Conservation (phyloP, 352 stramenopile genomes). For the Globisporangium emineosum region DNA sequence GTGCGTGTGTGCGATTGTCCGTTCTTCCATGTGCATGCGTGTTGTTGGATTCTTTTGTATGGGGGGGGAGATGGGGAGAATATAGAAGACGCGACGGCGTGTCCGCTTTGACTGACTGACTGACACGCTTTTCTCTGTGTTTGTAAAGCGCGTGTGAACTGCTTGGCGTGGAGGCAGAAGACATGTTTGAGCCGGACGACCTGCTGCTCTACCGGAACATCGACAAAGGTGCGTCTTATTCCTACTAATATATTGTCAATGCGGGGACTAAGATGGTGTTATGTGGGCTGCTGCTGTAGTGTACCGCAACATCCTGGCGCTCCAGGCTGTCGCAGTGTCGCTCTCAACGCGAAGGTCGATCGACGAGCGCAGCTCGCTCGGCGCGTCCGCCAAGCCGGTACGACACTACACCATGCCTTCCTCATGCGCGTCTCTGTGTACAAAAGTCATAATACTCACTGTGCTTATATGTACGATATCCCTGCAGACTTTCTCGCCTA, state of each 20-base stretch:
- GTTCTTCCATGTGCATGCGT: not conserved
- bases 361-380: slow-evolving; percentile 70
- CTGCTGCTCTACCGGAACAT: slow-evolving; percentile 55
- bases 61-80: not conserved
- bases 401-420: not conserved
- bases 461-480: too few species aligned
- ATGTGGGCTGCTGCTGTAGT: slow-evolving; percentile 36
- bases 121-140: not conserved
- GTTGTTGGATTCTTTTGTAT: not conserved
- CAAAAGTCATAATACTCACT: not conserved
- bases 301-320: slow-evolving; percentile 72
- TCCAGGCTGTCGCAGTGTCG: slow-evolving; percentile 70
- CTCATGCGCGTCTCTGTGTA: too few species aligned
- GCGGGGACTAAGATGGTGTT: not conserved
- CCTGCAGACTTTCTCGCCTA: slow-evolving; percentile 36
- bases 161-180: slow-evolving; percentile 51
- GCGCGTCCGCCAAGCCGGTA: slow-evolving; percentile 20
- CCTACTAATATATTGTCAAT: too few species aligned
- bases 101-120: slow-evolving; percentile 7
- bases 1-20: not conserved
- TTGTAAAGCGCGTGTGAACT: slow-evolving; percentile 54
- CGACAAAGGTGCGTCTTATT: slow-evolving; percentile 51
- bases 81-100: not conserved
- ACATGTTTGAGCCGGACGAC: slow-evolving; percentile 75
- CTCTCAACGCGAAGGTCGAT: slow-evolving; percentile 77